Evolutionary conservation across 2,329 filamentous ascomycete species (phyloP).

Genomic region (Coniochaeta ligniaria): DNA sequence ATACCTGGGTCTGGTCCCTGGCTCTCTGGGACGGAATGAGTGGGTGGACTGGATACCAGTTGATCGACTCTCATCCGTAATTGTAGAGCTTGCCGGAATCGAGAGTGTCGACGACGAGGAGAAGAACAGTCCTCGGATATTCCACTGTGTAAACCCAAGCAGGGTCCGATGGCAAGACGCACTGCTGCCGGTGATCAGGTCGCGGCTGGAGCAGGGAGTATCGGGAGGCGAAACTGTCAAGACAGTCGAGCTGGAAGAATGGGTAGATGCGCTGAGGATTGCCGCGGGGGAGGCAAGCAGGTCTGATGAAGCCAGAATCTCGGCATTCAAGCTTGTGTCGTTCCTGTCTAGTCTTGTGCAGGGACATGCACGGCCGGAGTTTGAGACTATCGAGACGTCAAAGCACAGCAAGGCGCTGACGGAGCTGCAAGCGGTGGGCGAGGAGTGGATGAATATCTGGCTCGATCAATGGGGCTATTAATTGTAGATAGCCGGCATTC

Average conservation of each 20-base stretch:
- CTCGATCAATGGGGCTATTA: background rate
- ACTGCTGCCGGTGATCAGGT: background rate
- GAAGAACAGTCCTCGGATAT: too few species aligned
- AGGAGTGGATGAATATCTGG: background rate
- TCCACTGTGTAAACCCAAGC: background rate
- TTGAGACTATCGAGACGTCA: background rate
- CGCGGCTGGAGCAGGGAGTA: too few species aligned
- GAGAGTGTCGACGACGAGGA: too few species aligned
- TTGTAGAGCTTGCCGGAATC: background rate
- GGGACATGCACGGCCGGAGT: background rate
- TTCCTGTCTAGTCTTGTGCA: background rate
- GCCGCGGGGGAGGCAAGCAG: background rate
- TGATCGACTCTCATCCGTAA: background rate
- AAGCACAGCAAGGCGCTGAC: background rate
- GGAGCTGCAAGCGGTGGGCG: background rate
- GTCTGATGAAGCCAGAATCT: background rate
- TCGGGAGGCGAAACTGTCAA: background rate
- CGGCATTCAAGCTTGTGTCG: background rate
- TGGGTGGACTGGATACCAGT: slow-evolving; percentile 5
- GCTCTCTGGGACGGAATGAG: slow-evolving; percentile 1
- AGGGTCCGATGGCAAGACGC: background rate
- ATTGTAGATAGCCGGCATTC: too few species aligned
- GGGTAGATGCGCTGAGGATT: background rate
- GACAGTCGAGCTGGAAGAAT: background rate
- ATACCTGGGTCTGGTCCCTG: background rate